These are phyloP conservation scores for Boletellus ananas DNA, from an alignment of 768 basidiomycete species.

Conservation along the genomic window DNA sequence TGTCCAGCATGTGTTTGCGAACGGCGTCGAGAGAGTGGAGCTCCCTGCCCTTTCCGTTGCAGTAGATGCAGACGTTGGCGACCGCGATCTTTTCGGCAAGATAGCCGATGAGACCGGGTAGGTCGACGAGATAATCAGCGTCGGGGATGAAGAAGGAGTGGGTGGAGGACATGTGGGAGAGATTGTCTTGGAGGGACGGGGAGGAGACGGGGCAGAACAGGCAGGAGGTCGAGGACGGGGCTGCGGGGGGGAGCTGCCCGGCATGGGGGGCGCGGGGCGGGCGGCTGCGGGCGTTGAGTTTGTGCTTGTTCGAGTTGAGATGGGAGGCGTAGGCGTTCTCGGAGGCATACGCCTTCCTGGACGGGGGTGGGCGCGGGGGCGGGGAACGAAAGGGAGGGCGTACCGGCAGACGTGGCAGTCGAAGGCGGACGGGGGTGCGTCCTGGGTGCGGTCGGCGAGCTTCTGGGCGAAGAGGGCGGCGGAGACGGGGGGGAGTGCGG, in stretches of 20 bases:
- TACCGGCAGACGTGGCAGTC: slow-evolving; percentile 83
- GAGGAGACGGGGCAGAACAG: slow-evolving; percentile 75
- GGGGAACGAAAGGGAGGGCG: slow-evolving; percentile 24
- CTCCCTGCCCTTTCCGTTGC: slow-evolving; percentile 77
- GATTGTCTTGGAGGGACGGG: slow-evolving; percentile 55
- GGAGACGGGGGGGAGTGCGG: slow-evolving; percentile 81
- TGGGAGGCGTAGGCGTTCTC: slow-evolving; percentile 90
- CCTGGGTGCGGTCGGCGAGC: slow-evolving; percentile 70
- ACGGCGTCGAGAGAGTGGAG: slow-evolving; percentile 85
- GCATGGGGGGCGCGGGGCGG: slow-evolving; percentile 10
- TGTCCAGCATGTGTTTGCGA: slow-evolving; percentile 93
- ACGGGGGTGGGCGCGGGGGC: background rate
- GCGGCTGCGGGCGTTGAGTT: slow-evolving; percentile 63
- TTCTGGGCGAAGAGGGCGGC: slow-evolving; percentile 81
- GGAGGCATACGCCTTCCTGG: slow-evolving; percentile 83
- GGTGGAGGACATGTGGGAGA: slow-evolving; percentile 78
- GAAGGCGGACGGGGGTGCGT: slow-evolving; percentile 57
- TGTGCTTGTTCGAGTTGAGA: slow-evolving; percentile 84
- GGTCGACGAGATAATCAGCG: slow-evolving; percentile 82
- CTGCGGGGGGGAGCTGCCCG: background rate
- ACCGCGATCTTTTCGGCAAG: slow-evolving; percentile 91
- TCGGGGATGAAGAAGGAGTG: slow-evolving; percentile 99
- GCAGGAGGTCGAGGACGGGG: slow-evolving; percentile 61
- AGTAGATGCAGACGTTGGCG: slow-evolving; percentile 91
- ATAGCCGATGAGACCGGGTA: slow-evolving; percentile 75